Percentiles rank a stretch among this genome's conserved stretches.
Conservation (phyloP, 2,329 filamentous ascomycete genomes). For the Penicillium expansum region DNA sequence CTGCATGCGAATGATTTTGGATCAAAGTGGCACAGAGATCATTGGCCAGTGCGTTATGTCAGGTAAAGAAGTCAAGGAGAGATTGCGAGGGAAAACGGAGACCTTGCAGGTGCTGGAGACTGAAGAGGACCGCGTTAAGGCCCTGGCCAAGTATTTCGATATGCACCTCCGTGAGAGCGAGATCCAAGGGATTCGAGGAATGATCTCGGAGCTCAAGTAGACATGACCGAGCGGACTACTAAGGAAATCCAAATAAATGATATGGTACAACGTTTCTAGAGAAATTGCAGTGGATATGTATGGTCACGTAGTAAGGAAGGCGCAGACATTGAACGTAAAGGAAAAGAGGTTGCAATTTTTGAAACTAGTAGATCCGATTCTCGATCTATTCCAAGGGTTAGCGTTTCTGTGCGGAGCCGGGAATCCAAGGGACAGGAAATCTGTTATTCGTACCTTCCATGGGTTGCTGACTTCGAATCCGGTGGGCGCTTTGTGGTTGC, state of each 20-base stretch:
- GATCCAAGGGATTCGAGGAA: conserved; percentile 50
- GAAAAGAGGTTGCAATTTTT: conserved; percentile 24
- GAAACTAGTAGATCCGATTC: conserved; percentile 39
- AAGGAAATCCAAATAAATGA: conserved; percentile 2
- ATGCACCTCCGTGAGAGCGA: conserved; percentile 54
- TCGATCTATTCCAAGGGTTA: conserved; percentile 37
- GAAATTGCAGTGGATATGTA: conserved; percentile 27
- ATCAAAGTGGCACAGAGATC: conserved; percentile 47
- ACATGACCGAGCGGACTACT: conserved; percentile 7
- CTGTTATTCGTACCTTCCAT: conserved; percentile 55
- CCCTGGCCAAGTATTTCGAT: conserved; percentile 53
- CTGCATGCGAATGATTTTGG: conserved; percentile 55
- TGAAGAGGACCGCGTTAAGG: conserved; percentile 55
- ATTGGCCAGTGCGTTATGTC: conserved; percentile 55
- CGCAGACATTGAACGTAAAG: conserved; percentile 22
- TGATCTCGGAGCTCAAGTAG: conserved; percentile 47
- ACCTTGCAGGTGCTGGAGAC: conserved; percentile 48
- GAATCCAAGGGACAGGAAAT: background rate
- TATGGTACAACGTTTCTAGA: conserved; percentile 28
- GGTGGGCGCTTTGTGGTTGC: conserved; percentile 56
- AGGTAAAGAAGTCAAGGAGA: conserved; percentile 54
- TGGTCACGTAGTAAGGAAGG: conserved; percentile 20
- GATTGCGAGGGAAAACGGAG: conserved; percentile 51
- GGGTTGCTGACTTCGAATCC: conserved; percentile 67
- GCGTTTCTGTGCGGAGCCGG: background rate